Evolutionary conservation across 2,329 filamentous ascomycete genomes (phyloP), one percentile per base, ranked within the genome.

Genomic region (Cadophora sp.): DNA sequence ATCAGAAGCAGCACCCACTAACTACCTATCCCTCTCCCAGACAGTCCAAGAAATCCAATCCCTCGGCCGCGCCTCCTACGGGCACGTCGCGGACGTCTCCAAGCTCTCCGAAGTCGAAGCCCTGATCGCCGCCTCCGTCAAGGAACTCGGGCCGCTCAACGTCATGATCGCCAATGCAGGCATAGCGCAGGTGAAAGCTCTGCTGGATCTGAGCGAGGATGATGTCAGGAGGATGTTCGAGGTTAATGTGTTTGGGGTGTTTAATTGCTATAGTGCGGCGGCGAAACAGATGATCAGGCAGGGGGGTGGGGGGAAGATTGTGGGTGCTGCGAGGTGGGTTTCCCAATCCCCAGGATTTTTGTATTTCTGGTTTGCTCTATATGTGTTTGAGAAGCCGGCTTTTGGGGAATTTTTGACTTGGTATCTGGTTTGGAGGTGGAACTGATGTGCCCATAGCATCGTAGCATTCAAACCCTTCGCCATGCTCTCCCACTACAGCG

Each of bases 271-370:
- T 73, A 82, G 83, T 6, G 83, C 84, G 2, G 89, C 88, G 0
- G 89, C 89, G 0, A 85, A 83, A 74, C 89, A 91, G 73, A 85
- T 91, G 81, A 90, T 92, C 73, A 79, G 79, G 34, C 89, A 91
- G 75, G 85, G 85, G 3, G 81, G 80, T 1, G 82, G 79, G 14
- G 75, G 75, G 7, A 77, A 77, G 64, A 68, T 76, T 12, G 64
- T 77, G 61, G 75, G 76, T 55, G 70, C 70, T 65, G 74, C 75
- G 2, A 77, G 75, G 75, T 75, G 59, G 50, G 69, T 56, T 31
- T 43, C 34, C n/a, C n/a, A n/a, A n/a, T n/a, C n/a, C n/a, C n/a
- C n/a, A n/a, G n/a, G n/a, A n/a, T n/a, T n/a, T n/a, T n/a, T n/a
- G n/a, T n/a, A n/a, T n/a, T n/a, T n/a, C n/a, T n/a, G n/a, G n/a